Conservation (phyloP, 441 rosid genomes). For the Syzygium syzygioides region DNA sequence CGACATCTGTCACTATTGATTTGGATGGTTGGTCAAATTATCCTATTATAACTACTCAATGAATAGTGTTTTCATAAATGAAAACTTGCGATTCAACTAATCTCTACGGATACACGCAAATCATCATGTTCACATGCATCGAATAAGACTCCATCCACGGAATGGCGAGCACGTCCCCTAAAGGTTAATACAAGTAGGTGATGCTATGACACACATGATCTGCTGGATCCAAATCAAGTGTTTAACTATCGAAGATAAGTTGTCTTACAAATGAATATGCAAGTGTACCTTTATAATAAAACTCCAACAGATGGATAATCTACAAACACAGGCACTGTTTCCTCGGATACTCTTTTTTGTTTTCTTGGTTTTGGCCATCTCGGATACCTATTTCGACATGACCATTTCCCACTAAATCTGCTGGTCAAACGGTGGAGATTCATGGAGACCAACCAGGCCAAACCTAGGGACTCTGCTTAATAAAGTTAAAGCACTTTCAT, state of each 20-base stretch:
- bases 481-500: not conserved
- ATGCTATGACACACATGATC: not conserved
- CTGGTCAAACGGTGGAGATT: not conserved
- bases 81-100: not conserved
- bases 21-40: not conserved
- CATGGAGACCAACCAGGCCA: not conserved
- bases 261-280: not conserved
- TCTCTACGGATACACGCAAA: fast-evolving
- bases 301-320: not conserved
- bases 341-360: not conserved
- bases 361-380: not conserved
- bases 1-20: not conserved
- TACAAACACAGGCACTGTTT: not conserved
- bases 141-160: fast-evolving
- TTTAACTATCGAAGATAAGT: not conserved
- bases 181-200: not conserved
- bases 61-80: not conserved
- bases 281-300: not conserved
- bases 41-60: not conserved
- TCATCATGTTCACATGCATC: fast-evolving
- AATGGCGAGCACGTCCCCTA: not conserved
- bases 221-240: not conserved
- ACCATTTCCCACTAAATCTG: not conserved
- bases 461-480: not conserved
- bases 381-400: not conserved